phyloP scores from a whole-genome alignment of 345 rosid species.

The Brassica nigra region DNA sequence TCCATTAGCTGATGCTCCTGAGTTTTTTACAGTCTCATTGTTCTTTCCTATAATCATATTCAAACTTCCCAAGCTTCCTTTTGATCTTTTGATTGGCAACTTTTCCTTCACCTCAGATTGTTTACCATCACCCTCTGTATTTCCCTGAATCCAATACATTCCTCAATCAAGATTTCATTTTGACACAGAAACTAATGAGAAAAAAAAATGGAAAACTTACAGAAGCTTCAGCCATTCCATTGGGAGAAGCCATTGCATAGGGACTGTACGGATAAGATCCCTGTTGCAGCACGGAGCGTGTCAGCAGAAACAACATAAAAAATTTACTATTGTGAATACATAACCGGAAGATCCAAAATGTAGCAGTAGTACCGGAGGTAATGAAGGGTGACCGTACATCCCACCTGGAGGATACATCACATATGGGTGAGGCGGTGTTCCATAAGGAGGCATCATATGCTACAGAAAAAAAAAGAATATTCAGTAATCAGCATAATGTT shows the following conservation, averaged over 20 bases:
- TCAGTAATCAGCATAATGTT: background rate
- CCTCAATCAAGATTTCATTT: conserved; percentile 26
- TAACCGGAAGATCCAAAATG: conserved; percentile 21
- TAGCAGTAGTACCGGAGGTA: conserved; percentile 75
- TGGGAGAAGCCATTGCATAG: conserved; percentile 89
- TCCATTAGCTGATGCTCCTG: conserved; percentile 81
- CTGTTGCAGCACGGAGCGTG: conserved; percentile 43
- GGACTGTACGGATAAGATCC: conserved; percentile 98
- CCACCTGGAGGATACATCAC: conserved; percentile 99
- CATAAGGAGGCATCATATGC: conserved; percentile 98
- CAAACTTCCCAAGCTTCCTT: conserved; percentile 95
- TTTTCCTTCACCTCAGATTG: conserved; percentile 87
- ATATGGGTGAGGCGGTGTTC: conserved; percentile 90
- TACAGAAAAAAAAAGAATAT: conserved; percentile 30
- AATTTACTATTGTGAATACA: conserved; percentile 6
- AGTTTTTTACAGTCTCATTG: conserved; percentile 63
- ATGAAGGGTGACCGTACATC: conserved; percentile 85
- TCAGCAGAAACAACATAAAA: conserved; percentile 14
- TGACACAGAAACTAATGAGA: conserved; percentile 8
- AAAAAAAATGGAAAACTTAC: conserved; percentile 46
- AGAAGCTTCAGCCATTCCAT: conserved; percentile 78
- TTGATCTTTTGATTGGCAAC: conserved; percentile 93
- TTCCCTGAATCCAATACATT: conserved; percentile 55
- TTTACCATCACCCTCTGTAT: conserved; percentile 64
- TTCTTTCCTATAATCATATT: conserved; percentile 83